phyloP scores from a whole-genome alignment of 148 eudicot genomes.

The Spergularia marina region DNA sequence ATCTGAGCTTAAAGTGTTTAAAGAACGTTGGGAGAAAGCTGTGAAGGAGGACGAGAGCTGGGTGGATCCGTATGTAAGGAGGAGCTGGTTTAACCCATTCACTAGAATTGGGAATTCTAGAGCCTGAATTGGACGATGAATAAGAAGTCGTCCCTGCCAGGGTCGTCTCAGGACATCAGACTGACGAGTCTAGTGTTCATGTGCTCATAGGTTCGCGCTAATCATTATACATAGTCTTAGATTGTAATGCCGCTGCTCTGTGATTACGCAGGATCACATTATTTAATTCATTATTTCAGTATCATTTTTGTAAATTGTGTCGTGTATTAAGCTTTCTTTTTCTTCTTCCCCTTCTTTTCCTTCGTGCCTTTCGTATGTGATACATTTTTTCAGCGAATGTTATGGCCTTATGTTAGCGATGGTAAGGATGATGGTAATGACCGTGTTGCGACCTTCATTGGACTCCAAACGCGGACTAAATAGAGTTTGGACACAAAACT shows the following conservation, averaged over 20 bases:
- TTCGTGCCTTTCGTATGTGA: background rate
- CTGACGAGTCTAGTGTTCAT: constrained; percentile 1
- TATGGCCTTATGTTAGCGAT: background rate
- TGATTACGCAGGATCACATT: constrained; percentile 25
- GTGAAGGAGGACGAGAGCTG: constrained; percentile 53
- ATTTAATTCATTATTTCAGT: constrained; percentile 32
- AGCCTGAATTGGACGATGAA: constrained; percentile 14
- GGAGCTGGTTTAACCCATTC: constrained; percentile 35
- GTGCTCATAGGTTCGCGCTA: background rate
- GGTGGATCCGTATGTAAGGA: constrained; percentile 53
- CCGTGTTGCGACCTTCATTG: background rate
- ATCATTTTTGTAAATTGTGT: constrained; percentile 13
- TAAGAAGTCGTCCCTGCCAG: constrained; percentile 2
- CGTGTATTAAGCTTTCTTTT: background rate
- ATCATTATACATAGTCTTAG: constrained; percentile 10
- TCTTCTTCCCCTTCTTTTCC: background rate
- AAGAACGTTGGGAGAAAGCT: constrained; percentile 64
- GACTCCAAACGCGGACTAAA: background rate
- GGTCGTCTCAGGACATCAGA: background rate
- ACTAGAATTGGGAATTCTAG: constrained; percentile 17
- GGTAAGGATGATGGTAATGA: background rate
- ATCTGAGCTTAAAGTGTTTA: constrained; percentile 50
- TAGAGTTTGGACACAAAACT: too few relatives aligned
- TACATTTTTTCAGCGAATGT: background rate
- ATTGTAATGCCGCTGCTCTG: constrained; percentile 20